Conservation (phyloP, 768 basidiomycete species). For the Cytidiella melzeri region DNA sequence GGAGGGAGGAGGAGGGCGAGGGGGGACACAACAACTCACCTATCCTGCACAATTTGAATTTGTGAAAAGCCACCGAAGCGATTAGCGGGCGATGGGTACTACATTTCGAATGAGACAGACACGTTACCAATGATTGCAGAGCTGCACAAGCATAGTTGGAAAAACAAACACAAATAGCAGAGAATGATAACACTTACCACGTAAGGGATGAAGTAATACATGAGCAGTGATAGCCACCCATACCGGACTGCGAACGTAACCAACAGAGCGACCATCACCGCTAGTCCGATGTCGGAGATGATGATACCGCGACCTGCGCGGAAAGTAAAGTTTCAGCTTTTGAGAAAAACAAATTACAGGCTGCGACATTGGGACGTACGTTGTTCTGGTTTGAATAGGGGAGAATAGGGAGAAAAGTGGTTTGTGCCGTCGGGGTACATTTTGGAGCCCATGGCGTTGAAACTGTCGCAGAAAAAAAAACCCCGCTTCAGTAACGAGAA, state of each 20-base stretch:
- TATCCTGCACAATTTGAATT: constrained; percentile 15
- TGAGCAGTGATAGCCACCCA: constrained; percentile 19
- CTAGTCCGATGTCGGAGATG: constrained; percentile 22
- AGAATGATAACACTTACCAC: constrained; percentile 14
- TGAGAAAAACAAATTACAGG: not conserved
- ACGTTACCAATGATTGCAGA: constrained; percentile 26
- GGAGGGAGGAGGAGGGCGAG: not conserved
- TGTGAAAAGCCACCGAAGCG: not conserved
- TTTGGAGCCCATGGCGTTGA: constrained; percentile 23
- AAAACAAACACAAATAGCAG: constrained; percentile 4
- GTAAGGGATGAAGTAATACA: constrained; percentile 25
- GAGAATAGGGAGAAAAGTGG: constrained; percentile 24
- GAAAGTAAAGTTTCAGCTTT: not conserved
- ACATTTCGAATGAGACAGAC: not conserved
- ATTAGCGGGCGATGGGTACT: not conserved
- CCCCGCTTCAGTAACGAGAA: too few relatives aligned
- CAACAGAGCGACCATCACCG: constrained; percentile 19
- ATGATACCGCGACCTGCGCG: constrained; percentile 20
- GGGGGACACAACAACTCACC: constrained; percentile 13
- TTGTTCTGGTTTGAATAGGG: constrained; percentile 21
- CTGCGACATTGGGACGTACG: constrained; percentile 7
- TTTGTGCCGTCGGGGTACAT: constrained; percentile 26
- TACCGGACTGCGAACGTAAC: constrained; percentile 10
- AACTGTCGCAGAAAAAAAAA: too few relatives aligned
- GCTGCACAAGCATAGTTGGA: constrained; percentile 12